phyloP scores from a whole-genome alignment of 1,284 basidiomycete genomes.

The Rugosomyces carneus region DNA sequence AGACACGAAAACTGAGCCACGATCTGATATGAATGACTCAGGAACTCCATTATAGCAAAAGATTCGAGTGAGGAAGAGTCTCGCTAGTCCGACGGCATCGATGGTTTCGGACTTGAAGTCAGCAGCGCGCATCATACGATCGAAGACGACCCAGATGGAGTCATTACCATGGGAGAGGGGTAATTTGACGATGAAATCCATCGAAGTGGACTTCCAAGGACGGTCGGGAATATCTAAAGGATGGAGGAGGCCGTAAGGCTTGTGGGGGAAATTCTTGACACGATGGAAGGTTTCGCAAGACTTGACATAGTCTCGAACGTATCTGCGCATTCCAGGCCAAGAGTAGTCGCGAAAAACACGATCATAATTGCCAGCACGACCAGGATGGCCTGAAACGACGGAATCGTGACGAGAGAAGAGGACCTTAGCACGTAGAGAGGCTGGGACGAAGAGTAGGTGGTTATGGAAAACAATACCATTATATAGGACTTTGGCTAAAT shows the following conservation, averaged over 20 bases:
- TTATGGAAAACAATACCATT: conserved; percentile 1
- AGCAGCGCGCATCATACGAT: conserved; percentile 29
- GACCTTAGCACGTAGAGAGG: conserved; percentile 22
- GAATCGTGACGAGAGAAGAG: conserved; percentile 24
- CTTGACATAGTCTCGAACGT: conserved; percentile 24
- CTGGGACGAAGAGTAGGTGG: conserved; percentile 29
- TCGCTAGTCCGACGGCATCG: conserved; percentile 11
- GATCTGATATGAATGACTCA: conserved; percentile 25
- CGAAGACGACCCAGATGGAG: conserved; percentile 32
- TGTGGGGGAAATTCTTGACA: conserved; percentile 24
- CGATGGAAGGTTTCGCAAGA: conserved; percentile 28
- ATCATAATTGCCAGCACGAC: conserved; percentile 18
- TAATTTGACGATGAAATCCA: conserved; percentile 33
- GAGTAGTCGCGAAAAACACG: conserved; percentile 22
- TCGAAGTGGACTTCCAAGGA: conserved; percentile 25
- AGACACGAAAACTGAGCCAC: conserved; percentile 28
- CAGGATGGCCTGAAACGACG: conserved; percentile 24
- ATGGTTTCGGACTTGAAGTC: conserved; percentile 27
- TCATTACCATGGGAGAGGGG: conserved; percentile 29
- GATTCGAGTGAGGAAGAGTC: conserved; percentile 25
- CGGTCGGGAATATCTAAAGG: conserved; percentile 27
- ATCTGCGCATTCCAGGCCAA: conserved; percentile 26
- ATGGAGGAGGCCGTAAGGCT: conserved; percentile 28
- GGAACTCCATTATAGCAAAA: conserved; percentile 29
- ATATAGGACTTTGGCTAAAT: no score